Evolutionary conservation across 2,329 filamentous ascomycete genomes (phyloP).

Genomic region (Pestalotiopsis sp.): DNA sequence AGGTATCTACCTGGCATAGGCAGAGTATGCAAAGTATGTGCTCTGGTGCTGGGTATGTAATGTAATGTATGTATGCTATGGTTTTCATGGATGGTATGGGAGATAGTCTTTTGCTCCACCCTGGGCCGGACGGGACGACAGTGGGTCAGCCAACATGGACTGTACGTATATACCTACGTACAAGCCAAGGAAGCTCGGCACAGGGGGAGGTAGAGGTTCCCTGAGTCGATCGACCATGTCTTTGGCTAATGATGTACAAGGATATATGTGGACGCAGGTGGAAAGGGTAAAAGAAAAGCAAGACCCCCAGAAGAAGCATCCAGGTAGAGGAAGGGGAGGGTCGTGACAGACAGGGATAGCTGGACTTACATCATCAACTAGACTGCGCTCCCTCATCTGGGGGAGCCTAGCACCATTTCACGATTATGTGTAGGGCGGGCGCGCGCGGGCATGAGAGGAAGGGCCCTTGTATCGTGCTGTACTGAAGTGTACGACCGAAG

Average conservation of each 20-base stretch:
- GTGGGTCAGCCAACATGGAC: background rate
- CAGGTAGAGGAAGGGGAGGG: conserved; percentile 12
- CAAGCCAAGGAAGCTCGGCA: background rate
- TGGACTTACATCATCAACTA: conserved; percentile 14
- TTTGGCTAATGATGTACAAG: conserved; percentile 5
- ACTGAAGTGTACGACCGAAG: background rate
- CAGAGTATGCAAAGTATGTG: background rate
- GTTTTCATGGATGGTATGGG: background rate
- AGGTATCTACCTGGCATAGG: background rate
- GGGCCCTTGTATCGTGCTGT: background rate
- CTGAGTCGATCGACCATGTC: conserved; percentile 3
- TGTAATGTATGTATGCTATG: background rate
- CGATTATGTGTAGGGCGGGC: background rate
- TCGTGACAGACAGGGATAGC: conserved; percentile 26
- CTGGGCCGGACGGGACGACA: conserved; percentile 1
- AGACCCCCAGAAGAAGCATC: conserved; percentile 25
- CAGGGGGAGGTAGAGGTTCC: conserved; percentile 3
- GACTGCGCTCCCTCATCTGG: too few species aligned
- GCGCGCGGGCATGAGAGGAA: background rate
- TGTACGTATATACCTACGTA: background rate
- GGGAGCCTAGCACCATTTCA: background rate
- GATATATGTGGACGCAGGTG: conserved; percentile 10
- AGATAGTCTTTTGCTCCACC: conserved; percentile 2
- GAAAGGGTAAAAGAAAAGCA: background rate
- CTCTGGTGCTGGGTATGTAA: background rate